Base-by-base conservation (phyloP, 73 alveolate species). In the Paramecium tetraurelia region DNA sequence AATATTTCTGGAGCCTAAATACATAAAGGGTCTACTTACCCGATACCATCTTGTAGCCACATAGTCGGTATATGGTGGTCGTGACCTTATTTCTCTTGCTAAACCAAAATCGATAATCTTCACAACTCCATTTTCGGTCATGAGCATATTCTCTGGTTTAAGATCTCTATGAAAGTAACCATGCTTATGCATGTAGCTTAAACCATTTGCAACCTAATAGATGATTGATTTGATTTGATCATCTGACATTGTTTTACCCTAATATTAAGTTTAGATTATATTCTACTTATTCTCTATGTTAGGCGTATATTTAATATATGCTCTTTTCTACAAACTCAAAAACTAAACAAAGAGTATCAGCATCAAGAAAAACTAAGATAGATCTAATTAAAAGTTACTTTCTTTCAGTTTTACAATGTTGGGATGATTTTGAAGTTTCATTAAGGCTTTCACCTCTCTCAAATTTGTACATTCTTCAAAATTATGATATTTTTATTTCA, bases 151-250 rank as follows among this genome's bases (percentile, higher is more conserved):
- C 80, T 98, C 99, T 27, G 99, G 99, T 84, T 98, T 98, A 76
- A 98, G 92, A 93, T 98, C 99, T 92, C 99, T 92, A 95, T 99
- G 99, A 92, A 99, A 99, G 95, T 96, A 99, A 27, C 99, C 99
- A 93, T 99, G 99, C 95, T 99, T 99, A 93, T 99, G 99, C 99
- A 99, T 98, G 87, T 97, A 97, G 22, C 99, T 98, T 59, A 99
- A 94, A 29, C 99, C 99, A 92, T 93, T 92, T 48, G 98, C 89
- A 18, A 99, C 97, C 88, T 98, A 98, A 80, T 95, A 95, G 72
- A 97, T 96, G 18, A 95, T 90, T 59, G 95, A 89, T 89, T 95
- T 97, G 46, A 98, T 96, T 87, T 90, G 87, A 59, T 70, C 86
- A 85, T 97, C 99, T 5, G 99, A 97, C 63, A 96, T 93, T 33